phyloP scores from a whole-genome alignment of 2,329 filamentous ascomycete species.

The Thielaviopsis punctulata region DNA sequence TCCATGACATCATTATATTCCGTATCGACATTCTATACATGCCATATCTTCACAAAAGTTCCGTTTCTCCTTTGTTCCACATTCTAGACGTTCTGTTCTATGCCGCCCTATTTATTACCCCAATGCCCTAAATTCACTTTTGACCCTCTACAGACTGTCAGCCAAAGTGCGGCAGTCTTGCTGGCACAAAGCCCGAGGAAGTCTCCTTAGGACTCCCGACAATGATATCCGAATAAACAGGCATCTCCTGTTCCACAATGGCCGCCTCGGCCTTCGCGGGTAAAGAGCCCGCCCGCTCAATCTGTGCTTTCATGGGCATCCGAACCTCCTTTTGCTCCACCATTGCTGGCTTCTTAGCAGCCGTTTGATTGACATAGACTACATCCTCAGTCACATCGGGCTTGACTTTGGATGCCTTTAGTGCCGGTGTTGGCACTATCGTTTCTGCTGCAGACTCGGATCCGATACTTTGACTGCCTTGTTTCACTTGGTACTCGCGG shows the following conservation, averaged over 20 bases:
- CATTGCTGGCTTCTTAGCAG: slow-evolving; percentile 2
- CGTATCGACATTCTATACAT: no score
- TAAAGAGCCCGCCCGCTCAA: background rate
- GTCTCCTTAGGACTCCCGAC: slow-evolving; percentile 2
- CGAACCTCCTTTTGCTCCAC: background rate
- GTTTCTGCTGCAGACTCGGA: background rate
- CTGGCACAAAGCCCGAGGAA: slow-evolving; percentile 33
- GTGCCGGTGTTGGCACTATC: slow-evolving; percentile 5
- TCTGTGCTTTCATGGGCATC: background rate
- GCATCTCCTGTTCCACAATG: background rate
- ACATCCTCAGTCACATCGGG: slow-evolving; percentile 20
- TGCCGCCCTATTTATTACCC: background rate
- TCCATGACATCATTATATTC: no score
- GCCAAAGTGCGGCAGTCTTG: slow-evolving; percentile 38
- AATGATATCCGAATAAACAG: background rate
- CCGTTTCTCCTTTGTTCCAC: no score
- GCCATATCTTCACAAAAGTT: no score
- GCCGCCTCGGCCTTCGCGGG: slow-evolving; percentile 3
- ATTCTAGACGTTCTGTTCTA: no score
- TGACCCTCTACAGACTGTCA: no score
- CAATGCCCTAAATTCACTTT: background rate
- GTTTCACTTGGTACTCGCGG: slow-evolving; percentile 10
- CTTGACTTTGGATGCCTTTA: slow-evolving; percentile 17
- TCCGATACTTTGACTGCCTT: background rate
- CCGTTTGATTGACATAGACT: slow-evolving; percentile 8